Base-by-base conservation (phyloP, 2,329 filamentous ascomycete genomes). In the Cladobotryum mycophilum region DNA sequence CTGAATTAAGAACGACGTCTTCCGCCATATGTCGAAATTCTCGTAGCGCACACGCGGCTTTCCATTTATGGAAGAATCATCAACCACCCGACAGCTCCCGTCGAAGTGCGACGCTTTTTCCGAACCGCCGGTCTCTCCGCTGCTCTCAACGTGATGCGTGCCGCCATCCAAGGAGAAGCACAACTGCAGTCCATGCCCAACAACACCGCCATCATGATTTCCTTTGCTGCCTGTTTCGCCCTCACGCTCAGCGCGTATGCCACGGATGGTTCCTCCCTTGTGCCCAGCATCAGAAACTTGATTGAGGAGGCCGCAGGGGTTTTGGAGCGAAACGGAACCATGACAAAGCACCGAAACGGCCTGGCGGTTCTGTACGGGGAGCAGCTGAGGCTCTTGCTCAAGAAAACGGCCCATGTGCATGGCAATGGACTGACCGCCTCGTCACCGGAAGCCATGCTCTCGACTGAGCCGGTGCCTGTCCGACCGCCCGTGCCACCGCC, bases 121-220 rank as follows among this genome's bases (percentile, higher is more conserved):
- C 81, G 85, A 38, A 82, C 84, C 1, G 85, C 84, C 1, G 83
- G 84, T 1, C 74, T 89, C 1, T 86, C 85, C 0, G 85, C 85
- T 0, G 84, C 86, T 0, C 67, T 89, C n/a, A 88, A 87, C 52
- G 86, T 89, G 4, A 79, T 89, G 73, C 80, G 85, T 18, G 83
- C 82, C 2, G 85, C 85, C 0, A 86, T 88, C 5, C 85, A 88
- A 64, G 85, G 85, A 34, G 85, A 89, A 61, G 71, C 75, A 0
- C 78, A 84, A 54, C 73, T 89, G 0, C 82, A 82, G 49, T 88
- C 85, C 0, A 89, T 89, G 85, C 85, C 85, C 0, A 89, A 89
- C 65, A 89, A 89, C 58, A 88, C 85, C 0, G 80, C 85, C 49
- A 86, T 88, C 56, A 89, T 89, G 86, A 86, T 89, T 12, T 86